Conservation (phyloP, 805 yeast genomes). For the Starmerella ratchasimensis region DNA sequence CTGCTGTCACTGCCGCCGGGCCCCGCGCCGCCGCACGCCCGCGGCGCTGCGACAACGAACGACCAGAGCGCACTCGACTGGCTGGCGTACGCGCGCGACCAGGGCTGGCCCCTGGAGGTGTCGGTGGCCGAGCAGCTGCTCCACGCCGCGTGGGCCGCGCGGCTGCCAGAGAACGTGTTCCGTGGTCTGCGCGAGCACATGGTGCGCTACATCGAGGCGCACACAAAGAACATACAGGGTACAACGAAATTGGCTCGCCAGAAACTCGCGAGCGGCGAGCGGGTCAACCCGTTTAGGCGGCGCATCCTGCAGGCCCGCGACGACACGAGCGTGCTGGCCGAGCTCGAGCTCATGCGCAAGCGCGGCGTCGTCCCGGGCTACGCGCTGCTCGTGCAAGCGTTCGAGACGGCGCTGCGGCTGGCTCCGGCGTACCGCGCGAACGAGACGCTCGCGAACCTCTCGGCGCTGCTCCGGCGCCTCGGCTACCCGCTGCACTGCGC, state of each 20-base stretch:
- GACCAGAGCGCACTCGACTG: constrained; percentile 11
- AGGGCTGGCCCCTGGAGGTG: constrained; percentile 14
- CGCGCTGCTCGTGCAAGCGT: constrained; percentile 11
- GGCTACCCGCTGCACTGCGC: constrained; percentile 20
- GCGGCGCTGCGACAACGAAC: too few species aligned
- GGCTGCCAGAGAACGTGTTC: background rate
- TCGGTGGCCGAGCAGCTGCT: background rate
- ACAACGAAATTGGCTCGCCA: background rate
- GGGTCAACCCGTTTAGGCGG: background rate
- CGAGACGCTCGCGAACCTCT: constrained; percentile 1
- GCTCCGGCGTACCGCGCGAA: background rate
- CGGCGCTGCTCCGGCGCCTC: constrained; percentile 4
- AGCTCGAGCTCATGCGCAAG: constrained; percentile 7
- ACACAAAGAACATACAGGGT: too few species aligned
- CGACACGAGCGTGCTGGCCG: constrained; percentile 1
- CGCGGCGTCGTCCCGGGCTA: constrained; percentile 15
- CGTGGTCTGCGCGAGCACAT: background rate
- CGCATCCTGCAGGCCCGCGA: background rate
- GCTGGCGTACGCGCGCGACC: constrained; percentile 11
- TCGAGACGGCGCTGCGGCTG: constrained; percentile 6
- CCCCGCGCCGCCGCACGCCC: too few species aligned
- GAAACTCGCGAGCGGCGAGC: background rate
- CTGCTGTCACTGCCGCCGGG: background rate
- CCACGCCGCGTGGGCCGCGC: background rate
- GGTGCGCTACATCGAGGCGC: too few species aligned